Percentiles rank a stretch among this genome's conserved stretches.
Evolutionary conservation across 2,329 filamentous ascomycete genomes (phyloP).

Genomic region (Drechslerella dactyloides): DNA sequence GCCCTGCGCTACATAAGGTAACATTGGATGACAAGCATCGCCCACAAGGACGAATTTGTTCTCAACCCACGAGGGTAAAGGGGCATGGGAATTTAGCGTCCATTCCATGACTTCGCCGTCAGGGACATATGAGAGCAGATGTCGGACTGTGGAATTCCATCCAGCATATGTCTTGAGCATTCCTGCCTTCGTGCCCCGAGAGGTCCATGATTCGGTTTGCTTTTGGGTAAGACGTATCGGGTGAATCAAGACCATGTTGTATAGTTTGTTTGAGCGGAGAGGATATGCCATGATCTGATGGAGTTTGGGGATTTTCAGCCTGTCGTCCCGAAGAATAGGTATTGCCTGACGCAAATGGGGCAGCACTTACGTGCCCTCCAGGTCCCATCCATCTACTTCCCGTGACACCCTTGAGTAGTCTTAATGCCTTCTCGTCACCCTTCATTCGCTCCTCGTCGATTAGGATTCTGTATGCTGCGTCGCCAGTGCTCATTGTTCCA

Average conservation of each 20-base stretch:
- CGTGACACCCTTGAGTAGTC: slow-evolving; percentile 62
- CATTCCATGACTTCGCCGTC: slow-evolving; percentile 68
- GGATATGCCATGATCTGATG: slow-evolving; percentile 47
- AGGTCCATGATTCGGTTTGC: slow-evolving; percentile 63
- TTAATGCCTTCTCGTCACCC: slow-evolving; percentile 60
- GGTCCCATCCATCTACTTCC: slow-evolving; percentile 51
- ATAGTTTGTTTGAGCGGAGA: slow-evolving; percentile 36
- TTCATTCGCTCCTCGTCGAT: slow-evolving; percentile 62
- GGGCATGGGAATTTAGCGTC: slow-evolving; percentile 67
- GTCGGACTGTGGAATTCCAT: slow-evolving; percentile 45
- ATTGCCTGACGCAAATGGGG: neutral
- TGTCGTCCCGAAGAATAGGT: neutral
- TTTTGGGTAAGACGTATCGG: slow-evolving; percentile 39
- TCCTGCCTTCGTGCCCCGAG: slow-evolving; percentile 44
- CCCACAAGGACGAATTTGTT: slow-evolving; percentile 67
- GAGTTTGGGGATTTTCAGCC: slow-evolving; percentile 58
- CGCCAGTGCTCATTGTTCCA: slow-evolving; percentile 63
- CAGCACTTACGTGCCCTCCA: slow-evolving; percentile 27
- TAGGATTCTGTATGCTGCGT: slow-evolving; percentile 65
- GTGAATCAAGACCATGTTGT: slow-evolving; percentile 49
- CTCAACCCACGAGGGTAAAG: slow-evolving; percentile 66
- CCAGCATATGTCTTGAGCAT: slow-evolving; percentile 49
- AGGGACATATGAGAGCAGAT: slow-evolving; percentile 50
- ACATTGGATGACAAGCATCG: slow-evolving; percentile 71
- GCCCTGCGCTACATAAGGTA: slow-evolving; percentile 72